Base-by-base conservation (phyloP, 495 filamentous ascomycete genomes). In the Arthonia radiata region DNA sequence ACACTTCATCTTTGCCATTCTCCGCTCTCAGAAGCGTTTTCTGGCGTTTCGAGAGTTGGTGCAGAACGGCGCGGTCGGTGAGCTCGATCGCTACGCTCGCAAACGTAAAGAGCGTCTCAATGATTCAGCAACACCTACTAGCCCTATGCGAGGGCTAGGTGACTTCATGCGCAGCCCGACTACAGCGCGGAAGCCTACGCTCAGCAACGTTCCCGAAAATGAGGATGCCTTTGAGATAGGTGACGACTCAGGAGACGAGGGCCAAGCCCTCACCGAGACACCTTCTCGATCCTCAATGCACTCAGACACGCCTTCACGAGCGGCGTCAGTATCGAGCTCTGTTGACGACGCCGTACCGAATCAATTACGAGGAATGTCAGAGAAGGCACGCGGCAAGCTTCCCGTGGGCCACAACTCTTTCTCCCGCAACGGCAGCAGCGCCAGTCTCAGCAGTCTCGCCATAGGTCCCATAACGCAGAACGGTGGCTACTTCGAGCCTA, bases 301-400 rank as follows among this genome's bases (percentile, higher is more conserved):
- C 5, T 81, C 73, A 4, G 56, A 65, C 23, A 67, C 65, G 18
- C 63, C 58, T 11, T 86, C 80, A 4, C 59, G 65, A 10, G 61
- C 70, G 11, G 66, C 69, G 4, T 90, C 80, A 0, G 47, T 72
- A 10, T 69, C 76, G 10, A 80, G 66, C 0, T 61, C 62, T 1
- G 49, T 63, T 1, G 86, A 90, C 31, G 78, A 86, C 38, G 70
- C 74, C 14, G 63, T 91, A 7, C 78, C 82, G n/a, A 53, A 70
- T 18, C 83, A 93, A 38, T 43, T 89, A n/a, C 65, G 79, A 25
- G 83, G 80, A 25, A 99, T 94, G 80, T 91, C 83, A 6, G 86
- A 99, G 46, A 99, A 94, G 42, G 89, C 86, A 15, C 56, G 86
- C 26, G 86, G 86, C 5, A 99, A 99, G 45, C 78, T 86, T 65